Percentiles rank a stretch among this genome's conserved stretches.
Conservation (phyloP, 306 rosid genomes). For the Clitoria ternatea region DNA sequence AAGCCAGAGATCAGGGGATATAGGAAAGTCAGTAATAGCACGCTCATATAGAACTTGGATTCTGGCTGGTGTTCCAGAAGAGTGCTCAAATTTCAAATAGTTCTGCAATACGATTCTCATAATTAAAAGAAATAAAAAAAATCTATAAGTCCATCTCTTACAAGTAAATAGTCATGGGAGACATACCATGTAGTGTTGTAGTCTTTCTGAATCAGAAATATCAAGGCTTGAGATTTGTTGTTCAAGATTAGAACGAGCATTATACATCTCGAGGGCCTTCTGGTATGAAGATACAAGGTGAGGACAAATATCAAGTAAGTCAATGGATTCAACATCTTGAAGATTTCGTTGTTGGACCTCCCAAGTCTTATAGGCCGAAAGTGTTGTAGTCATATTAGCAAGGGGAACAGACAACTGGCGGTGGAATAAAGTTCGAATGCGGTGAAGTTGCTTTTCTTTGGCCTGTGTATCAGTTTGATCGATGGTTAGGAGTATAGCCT, state of each 20-base stretch:
- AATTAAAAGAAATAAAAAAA: not conserved
- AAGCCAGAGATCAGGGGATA: slow-evolving; percentile 78
- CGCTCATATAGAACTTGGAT: slow-evolving; percentile 81
- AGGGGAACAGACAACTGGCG: slow-evolving; percentile 89
- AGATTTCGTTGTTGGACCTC: slow-evolving; percentile 61
- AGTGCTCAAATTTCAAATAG: slow-evolving; percentile 80
- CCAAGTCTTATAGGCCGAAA: slow-evolving; percentile 72
- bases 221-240: slow-evolving; percentile 52
- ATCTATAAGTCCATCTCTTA: not conserved
- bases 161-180: slow-evolving; percentile 4
- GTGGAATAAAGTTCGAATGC: slow-evolving; percentile 64
- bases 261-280: slow-evolving; percentile 74
- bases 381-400: slow-evolving; percentile 63
- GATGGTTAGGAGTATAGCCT: slow-evolving; percentile 46
- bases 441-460: slow-evolving; percentile 76
- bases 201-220: slow-evolving; percentile 57
- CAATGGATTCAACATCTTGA: slow-evolving; percentile 38
- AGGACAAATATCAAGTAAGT: slow-evolving; percentile 46
- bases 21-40: slow-evolving; percentile 76
- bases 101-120: slow-evolving; percentile 44
- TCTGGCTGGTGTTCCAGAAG: slow-evolving; percentile 75
- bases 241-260: slow-evolving; percentile 62
- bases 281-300: slow-evolving; percentile 60
- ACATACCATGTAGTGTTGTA: slow-evolving; percentile 64
- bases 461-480: slow-evolving; percentile 62